Conservation (phyloP, 495 filamentous ascomycete species). For the Penicillium odoratum region DNA sequence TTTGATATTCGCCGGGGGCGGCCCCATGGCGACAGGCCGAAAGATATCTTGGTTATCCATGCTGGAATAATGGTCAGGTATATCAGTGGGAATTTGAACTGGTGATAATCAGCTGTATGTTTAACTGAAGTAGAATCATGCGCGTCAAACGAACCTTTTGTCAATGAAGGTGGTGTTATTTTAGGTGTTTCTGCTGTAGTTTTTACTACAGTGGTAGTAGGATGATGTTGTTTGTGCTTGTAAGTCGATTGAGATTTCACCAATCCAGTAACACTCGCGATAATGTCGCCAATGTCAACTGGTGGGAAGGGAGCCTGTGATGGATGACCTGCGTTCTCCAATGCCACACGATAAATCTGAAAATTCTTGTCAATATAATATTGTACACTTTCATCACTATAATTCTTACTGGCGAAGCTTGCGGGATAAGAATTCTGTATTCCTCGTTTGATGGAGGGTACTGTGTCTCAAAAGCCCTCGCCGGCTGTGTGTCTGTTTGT, state of each 20-base stretch:
- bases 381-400: background rate
- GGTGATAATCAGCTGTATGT: background rate
- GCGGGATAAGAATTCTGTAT: conserved; percentile 26
- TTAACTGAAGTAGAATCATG: no score
- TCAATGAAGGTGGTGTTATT: background rate
- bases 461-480: conserved; percentile 34
- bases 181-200: background rate
- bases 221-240: background rate
- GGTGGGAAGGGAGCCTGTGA: conserved; percentile 37
- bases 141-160: background rate
- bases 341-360: conserved; percentile 38
- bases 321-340: conserved; percentile 46
- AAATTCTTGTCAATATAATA: conserved; percentile 3
- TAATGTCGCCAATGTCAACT: conserved; percentile 11
- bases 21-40: conserved; percentile 59
- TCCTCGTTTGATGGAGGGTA: conserved; percentile 34
- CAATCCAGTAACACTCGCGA: conserved; percentile 29
- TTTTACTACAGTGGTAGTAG: background rate
- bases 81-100: background rate
- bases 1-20: conserved; percentile 55
- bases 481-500: conserved; percentile 19
- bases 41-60: conserved; percentile 50
- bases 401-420: conserved; percentile 36
- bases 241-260: conserved; percentile 9
- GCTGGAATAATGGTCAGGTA: conserved; percentile 1